These are phyloP conservation scores for Wallacemonas sp. DNA, from an alignment of 208 protist genomes.

Conservation along the genomic window DNA sequence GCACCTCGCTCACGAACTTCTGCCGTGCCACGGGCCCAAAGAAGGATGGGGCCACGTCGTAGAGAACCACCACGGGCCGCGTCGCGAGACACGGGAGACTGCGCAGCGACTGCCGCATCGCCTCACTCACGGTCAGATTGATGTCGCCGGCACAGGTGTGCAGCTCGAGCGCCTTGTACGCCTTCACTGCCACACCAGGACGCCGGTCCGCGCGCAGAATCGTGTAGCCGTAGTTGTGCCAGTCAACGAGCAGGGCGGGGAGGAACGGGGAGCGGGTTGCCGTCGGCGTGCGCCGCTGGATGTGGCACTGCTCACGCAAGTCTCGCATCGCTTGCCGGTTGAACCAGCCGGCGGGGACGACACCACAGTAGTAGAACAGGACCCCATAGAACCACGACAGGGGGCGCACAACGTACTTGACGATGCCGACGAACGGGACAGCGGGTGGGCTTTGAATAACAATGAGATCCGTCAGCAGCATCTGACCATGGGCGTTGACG, in stretches of 20 bases:
- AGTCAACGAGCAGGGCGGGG: slow-evolving; percentile 85
- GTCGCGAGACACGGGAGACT: background rate
- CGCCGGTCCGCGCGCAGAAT: slow-evolving; percentile 67
- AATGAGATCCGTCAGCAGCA: slow-evolving; percentile 65
- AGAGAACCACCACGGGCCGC: slow-evolving; percentile 51
- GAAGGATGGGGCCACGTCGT: slow-evolving; percentile 76
- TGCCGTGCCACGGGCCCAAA: slow-evolving; percentile 50
- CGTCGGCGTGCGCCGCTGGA: slow-evolving; percentile 16
- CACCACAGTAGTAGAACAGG: slow-evolving; percentile 69
- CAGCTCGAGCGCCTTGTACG: slow-evolving; percentile 79
- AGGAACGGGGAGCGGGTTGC: slow-evolving; percentile 29
- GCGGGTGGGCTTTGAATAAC: slow-evolving; percentile 84
- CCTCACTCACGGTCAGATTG: slow-evolving; percentile 84
- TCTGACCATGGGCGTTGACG: slow-evolving; percentile 74
- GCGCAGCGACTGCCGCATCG: slow-evolving; percentile 54
- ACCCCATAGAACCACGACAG: slow-evolving; percentile 54
- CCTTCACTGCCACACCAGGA: slow-evolving; percentile 37
- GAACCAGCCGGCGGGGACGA: slow-evolving; percentile 75
- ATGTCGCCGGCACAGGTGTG: slow-evolving; percentile 56
- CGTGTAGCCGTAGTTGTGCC: slow-evolving; percentile 93
- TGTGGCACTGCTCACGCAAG: slow-evolving; percentile 38
- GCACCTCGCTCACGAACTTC: slow-evolving; percentile 55
- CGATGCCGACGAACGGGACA: slow-evolving; percentile 75
- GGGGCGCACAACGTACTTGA: slow-evolving; percentile 70
- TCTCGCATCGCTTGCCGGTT: slow-evolving; percentile 56